Base-by-base conservation (phyloP, 2,329 filamentous ascomycete genomes). In the Colletotrichum cuscutae region DNA sequence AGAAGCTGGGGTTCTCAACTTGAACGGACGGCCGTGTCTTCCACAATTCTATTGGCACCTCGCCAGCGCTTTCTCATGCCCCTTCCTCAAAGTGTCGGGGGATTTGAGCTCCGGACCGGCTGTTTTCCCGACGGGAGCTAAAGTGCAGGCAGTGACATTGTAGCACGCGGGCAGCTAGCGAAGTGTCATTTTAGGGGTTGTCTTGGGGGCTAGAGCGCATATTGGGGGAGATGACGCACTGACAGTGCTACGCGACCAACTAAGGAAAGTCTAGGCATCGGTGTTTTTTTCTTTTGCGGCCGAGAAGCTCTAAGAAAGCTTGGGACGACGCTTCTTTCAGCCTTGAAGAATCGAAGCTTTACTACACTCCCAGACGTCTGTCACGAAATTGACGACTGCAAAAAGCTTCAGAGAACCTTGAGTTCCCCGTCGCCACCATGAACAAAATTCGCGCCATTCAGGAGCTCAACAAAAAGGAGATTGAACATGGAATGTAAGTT, bases 381-480 rank as follows among this genome's bases (percentile, higher is more conserved):
- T 5, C 5, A 7, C 30, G 19, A 62, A 42, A 24, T 60, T 54
- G 15, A 28, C n/a, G 28, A 13, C 4, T n/a, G 22, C 7, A 12
- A n/a, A 19, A 32, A 15, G 15, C 30, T 15, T 12, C 5, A 19
- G 12, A 5, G 32, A 4, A 15, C 12, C 26, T 9, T 64, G 5
- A 13, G n/a, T 24, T 46, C 19, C 7, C 13, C 19, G 46, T 22
- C 28, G 37, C 64, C 78, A 86, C 76, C 32, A 99, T 99, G 97
- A 98, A 99, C 82, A 93, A 94, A 77, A 97, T 99, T 77, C 94
- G 95, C 77, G 92, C 95, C 71, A 97, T 98, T 74, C 94, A 97
- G 82, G 91, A 93, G 81, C 93, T 99, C 72, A 99, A 99, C 82
- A 95, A 97, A 86, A 92, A 92, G 77, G 97, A 99, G 84, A 93